Evolutionary conservation across 2,329 filamentous ascomycete genomes (phyloP).

Genomic region (Clonostachys rosea): DNA sequence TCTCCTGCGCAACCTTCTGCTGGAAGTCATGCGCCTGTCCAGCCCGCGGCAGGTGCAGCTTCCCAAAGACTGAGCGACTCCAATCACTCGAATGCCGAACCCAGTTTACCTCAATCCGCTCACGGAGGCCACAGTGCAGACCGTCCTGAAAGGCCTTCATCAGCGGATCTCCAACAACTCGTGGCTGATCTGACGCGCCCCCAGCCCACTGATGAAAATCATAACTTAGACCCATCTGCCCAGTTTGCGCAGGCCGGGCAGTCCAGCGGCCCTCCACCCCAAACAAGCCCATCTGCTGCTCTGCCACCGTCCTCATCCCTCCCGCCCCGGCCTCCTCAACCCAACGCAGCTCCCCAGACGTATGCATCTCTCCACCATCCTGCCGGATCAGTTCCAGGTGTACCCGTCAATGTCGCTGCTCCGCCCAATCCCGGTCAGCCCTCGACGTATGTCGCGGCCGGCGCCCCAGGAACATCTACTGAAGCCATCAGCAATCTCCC

Average conservation of each 20-base stretch:
- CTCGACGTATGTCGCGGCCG: conserved; percentile 22
- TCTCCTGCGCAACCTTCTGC: conserved; percentile 11
- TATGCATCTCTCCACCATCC: conserved; percentile 30
- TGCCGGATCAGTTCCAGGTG: conserved; percentile 19
- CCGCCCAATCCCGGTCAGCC: conserved; percentile 15
- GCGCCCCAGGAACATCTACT: conserved; percentile 21
- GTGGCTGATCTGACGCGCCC: conserved; percentile 33
- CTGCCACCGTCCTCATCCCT: conserved; percentile 34
- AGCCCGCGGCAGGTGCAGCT: conserved; percentile 15
- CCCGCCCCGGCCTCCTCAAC: conserved; percentile 38
- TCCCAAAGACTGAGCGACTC: conserved; percentile 3
- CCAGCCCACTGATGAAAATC: conserved; percentile 7
- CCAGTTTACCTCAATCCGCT: conserved; percentile 8
- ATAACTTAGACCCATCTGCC: background rate
- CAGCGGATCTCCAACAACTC: conserved; percentile 31
- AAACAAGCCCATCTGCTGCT: conserved; percentile 19
- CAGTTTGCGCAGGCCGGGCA: background rate
- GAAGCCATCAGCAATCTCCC: conserved; percentile 23
- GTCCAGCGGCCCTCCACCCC: background rate
- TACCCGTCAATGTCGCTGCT: conserved; percentile 15
- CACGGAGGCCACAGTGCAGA: background rate
- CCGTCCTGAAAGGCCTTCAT: conserved; percentile 7
- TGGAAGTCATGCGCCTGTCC: conserved; percentile 11
- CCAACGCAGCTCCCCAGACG: conserved; percentile 27
- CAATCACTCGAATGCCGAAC: conserved; percentile 1